Evolutionary conservation across 805 yeast genomes (phyloP), one percentile per base, ranked within the genome.

Genomic region (Barnettozyma pratensis): DNA sequence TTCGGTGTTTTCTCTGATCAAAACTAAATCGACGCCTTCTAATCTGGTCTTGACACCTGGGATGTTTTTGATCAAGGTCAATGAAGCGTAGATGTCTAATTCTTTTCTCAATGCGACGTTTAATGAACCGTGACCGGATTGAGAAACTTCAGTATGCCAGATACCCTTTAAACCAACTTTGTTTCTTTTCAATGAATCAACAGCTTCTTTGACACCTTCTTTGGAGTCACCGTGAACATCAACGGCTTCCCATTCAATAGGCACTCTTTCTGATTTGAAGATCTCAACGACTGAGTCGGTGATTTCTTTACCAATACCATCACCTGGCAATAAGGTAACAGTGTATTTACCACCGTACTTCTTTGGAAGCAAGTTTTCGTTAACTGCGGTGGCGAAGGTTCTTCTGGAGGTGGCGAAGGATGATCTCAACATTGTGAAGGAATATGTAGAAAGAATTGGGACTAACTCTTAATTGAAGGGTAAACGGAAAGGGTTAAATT

Each of bases 1-100:
- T 76, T 92, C 98, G 59, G 97, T 92, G 79, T 94, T 94, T 74
- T 94, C 99, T 79, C 99, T 89, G 67, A 94, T 95, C 57, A 94
- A 78, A 38, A 91, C 97, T 66, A 92, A 80, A 74, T 91, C 97
- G 57, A 92, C 87, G 59, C 87, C 90, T 54, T 85, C 79, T 66
- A 90, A 80, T 71, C 91, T 88, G 52, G 96, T 84, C 70, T 88
- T 79, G 56, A 91, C 96, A 70, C 98, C 98, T 53, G 95, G 94
- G 54, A 94, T 80, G 71, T 87, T 86, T 75, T 91, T 89, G 77
- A 90, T 89, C 61, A 90, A 77, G n/a, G 94, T 95, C 56, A 92
- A 80, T 35, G 96, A 87, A 50, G 99, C 99, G 66, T 85, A 94
- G 63, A 92, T 88, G 71, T 94, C 97, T 61, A 92, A 78, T 70